These are phyloP conservation scores for Apium graveolens DNA, from an alignment of 129 eudicot species.

Conservation along the genomic window DNA sequence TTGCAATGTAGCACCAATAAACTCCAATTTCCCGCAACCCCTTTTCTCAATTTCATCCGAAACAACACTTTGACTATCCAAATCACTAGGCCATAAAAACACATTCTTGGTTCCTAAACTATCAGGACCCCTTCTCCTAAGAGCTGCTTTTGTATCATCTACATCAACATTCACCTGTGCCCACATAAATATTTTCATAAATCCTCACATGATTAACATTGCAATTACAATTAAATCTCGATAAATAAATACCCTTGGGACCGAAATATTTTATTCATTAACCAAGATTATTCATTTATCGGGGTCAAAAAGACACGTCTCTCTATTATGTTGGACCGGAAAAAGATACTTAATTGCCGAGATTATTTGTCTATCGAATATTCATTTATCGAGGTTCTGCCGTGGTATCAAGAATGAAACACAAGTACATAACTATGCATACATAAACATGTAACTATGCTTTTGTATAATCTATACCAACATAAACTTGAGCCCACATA, in stretches of 20 bases:
- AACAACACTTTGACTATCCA: constrained; percentile 11
- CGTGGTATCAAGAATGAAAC: not conserved
- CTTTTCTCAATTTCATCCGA: constrained; percentile 19
- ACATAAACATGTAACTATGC: not conserved
- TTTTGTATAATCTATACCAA: constrained; percentile 59
- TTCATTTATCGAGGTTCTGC: no score
- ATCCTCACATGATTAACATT: not conserved
- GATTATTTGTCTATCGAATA: no score
- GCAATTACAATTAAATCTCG: not conserved
- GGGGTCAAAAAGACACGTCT: no score
- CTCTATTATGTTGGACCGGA: no score
- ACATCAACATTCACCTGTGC: constrained; percentile 40
- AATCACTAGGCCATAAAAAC: constrained; percentile 17
- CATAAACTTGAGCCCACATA: constrained; percentile 28
- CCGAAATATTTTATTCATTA: no score
- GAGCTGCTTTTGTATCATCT: constrained; percentile 64
- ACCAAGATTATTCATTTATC: no score
- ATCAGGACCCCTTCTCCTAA: constrained; percentile 83
- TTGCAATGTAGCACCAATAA: constrained; percentile 86
- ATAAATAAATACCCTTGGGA: no score
- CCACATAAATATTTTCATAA: constrained; percentile 11
- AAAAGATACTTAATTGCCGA: no score
- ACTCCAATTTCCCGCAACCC: constrained; percentile 29
- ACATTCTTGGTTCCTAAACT: constrained; percentile 63
- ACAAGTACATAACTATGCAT: no score